phyloP scores from a whole-genome alignment of 2,329 filamentous ascomycete species.

The Aspergillus pseudoviridinutans region DNA sequence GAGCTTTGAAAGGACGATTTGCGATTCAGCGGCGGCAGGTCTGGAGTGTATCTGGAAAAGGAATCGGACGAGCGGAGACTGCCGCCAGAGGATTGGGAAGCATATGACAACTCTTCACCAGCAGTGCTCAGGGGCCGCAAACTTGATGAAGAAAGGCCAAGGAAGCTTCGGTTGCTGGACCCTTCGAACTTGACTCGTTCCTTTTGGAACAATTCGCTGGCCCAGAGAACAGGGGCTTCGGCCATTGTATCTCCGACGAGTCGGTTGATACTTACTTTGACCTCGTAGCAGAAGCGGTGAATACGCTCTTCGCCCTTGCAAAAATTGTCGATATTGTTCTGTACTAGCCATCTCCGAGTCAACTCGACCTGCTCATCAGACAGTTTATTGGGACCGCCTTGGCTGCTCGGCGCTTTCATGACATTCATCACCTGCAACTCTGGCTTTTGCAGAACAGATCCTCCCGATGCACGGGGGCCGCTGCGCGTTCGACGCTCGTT shows the following conservation, averaged over 20 bases:
- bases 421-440: conserved; percentile 85
- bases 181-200: conserved; percentile 52
- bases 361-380: conserved; percentile 92
- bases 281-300: conserved; percentile 86
- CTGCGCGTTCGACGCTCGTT: conserved; percentile 37
- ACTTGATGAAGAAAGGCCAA: conserved; percentile 38
- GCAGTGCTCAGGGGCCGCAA: conserved; percentile 42
- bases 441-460: conserved; percentile 68
- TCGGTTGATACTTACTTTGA: conserved; percentile 80
- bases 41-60: conserved; percentile 28
- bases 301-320: conserved; percentile 93
- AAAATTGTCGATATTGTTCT: conserved; percentile 82
- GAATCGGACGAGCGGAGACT: conserved; percentile 29
- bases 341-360: conserved; percentile 75
- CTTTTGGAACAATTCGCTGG: conserved; percentile 78
- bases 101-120: conserved; percentile 38
- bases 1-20: conserved; percentile 68
- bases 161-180: conserved; percentile 34
- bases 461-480: conserved; percentile 46
- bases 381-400: conserved; percentile 89
- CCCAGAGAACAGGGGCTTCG: conserved; percentile 86
- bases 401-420: conserved; percentile 73
- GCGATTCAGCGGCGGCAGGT: conserved; percentile 39
- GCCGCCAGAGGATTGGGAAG: conserved; percentile 23
- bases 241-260: conserved; percentile 79